phyloP scores from a whole-genome alignment of 164 flowering plant genomes.

The Euptelea pleiosperma region DNA sequence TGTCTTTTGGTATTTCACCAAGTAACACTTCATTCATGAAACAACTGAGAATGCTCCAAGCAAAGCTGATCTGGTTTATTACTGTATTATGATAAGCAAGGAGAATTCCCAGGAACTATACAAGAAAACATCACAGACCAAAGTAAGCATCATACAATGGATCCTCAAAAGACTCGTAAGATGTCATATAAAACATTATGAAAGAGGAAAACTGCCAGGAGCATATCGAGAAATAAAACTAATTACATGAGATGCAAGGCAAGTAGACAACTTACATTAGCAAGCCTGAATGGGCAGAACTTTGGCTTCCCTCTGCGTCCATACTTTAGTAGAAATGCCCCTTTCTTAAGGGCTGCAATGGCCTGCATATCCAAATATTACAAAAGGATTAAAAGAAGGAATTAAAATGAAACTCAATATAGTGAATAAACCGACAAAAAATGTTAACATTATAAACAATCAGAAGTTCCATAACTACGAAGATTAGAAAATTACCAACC shows the following conservation, averaged over 20 bases:
- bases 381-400: neutral
- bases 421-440: too few relatives aligned
- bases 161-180: neutral
- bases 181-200: neutral
- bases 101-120: too few relatives aligned
- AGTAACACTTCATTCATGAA: too few relatives aligned
- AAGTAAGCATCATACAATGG: neutral
- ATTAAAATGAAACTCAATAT: too few relatives aligned
- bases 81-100: too few relatives aligned
- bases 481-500: too few relatives aligned
- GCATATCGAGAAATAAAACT: neutral
- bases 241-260: neutral
- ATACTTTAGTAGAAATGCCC: constrained; percentile 69
- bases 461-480: too few relatives aligned
- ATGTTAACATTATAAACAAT: too few relatives aligned
- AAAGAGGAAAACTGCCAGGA: constrained; percentile 6
- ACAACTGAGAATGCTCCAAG: too few relatives aligned
- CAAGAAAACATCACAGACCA: too few relatives aligned
- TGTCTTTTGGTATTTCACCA: too few relatives aligned
- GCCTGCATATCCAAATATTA: constrained; percentile 36
- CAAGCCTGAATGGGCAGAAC: constrained; percentile 79
- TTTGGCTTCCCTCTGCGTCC: constrained; percentile 89
- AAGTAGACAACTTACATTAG: constrained; percentile 48
- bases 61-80: too few relatives aligned
- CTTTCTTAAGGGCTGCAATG: constrained; percentile 68